Base-by-base conservation (phyloP, 169 alveolate genomes). In the Plasmodium malariae region DNA sequence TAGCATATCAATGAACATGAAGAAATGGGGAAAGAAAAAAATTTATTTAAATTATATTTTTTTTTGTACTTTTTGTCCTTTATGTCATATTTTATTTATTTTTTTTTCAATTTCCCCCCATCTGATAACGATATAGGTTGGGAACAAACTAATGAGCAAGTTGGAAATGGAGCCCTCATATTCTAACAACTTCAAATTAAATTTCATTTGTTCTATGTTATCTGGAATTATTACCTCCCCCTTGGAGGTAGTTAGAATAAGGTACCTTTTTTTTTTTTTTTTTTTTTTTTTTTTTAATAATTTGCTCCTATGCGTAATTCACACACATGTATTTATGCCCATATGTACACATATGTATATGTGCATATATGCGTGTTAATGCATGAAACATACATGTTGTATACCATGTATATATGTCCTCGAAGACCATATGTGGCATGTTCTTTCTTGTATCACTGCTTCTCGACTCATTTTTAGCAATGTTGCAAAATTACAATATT, bases 141-240 rank as follows among this genome's bases (percentile, higher is more conserved):
- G 91, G 5, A 21, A 34, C 7, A 45, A 83, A 9, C 59, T 65
- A 19, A 83, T 83, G 91, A 34, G 36, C 28, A 34, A 40, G 9
- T n/a, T 67, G 6, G 71, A 54, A 11, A 55, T 83, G 14, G 91
- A 68, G 24, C 0, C 74, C n/a, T 83, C 91, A 14, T 7, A 65
- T 68, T 83, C 51, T 26, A 83, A 83, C 37, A 83, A 11, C 51
- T 71, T 83, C 28, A 51, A 69, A 36, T 37, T 83, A 57, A 83
- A 83, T 19, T 48, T 83, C 37, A 11, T 51, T 49, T 83, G 74
- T 26, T 83, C 91, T 11, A 51, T 83, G 40, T 7, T 65, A 34
- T 65, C 91, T 65, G 85, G 91, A 7, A 17, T 83, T 19, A 83
- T 83, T 2, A 83, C 86, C 12, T 67, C 91, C 34, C 91, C 91